These are phyloP conservation scores for Amoeboaphelidium protococcarum DNA, from an alignment of 371 early-diverging fungal species.

Conservation along the genomic window DNA sequence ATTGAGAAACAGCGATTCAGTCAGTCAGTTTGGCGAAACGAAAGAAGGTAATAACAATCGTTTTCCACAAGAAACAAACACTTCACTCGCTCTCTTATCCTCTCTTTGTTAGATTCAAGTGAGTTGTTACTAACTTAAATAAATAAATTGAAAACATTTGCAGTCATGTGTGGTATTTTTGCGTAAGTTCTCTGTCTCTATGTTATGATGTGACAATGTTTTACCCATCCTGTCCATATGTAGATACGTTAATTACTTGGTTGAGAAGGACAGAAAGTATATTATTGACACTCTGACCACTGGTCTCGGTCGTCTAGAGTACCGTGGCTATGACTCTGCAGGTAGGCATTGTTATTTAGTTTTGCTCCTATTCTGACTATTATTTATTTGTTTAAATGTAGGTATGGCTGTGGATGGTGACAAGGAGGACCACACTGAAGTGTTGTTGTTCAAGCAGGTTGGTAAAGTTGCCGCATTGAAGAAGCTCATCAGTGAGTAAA, in stretches of 20 bases:
- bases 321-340: slow-evolving; percentile 96
- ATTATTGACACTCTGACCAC: slow-evolving; percentile 71
- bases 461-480: slow-evolving; percentile 86
- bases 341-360: too few relatives aligned
- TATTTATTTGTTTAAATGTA: slow-evolving; percentile 5
- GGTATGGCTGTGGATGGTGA: slow-evolving; percentile 82
- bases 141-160: too few relatives aligned
- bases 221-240: not conserved
- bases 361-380: too few relatives aligned
- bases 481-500: slow-evolving; percentile 26
- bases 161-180: not conserved
- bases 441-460: slow-evolving; percentile 65
- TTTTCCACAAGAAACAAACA: too few relatives aligned
- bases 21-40: too few relatives aligned
- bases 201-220: too few relatives aligned
- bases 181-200: not conserved
- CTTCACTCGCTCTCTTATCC: too few relatives aligned
- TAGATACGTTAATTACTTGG: slow-evolving; percentile 40
- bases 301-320: slow-evolving; percentile 92
- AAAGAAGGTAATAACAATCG: too few relatives aligned
- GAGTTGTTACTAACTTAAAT: too few relatives aligned
- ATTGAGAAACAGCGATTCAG: too few relatives aligned
- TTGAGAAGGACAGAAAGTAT: slow-evolving; percentile 50
- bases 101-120: too few relatives aligned
- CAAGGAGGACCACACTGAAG: slow-evolving; percentile 18